Conservation (phyloP, 306 rosid species). For the Prunus mira region DNA sequence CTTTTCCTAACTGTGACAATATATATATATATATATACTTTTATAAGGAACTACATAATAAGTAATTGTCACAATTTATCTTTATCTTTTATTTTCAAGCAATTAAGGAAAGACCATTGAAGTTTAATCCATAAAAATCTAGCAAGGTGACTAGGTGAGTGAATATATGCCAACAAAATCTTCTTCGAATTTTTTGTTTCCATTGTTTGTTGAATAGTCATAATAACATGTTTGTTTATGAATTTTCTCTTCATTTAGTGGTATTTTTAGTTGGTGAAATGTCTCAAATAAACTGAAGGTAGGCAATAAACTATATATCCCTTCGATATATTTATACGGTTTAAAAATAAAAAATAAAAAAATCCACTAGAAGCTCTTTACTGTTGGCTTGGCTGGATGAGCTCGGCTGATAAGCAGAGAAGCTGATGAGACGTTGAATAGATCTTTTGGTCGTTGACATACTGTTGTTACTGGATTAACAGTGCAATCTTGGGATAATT, state of each 20-base stretch:
- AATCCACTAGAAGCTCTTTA: background rate
- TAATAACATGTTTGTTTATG: too few relatives aligned
- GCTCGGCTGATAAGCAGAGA: background rate
- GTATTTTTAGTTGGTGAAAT: too few relatives aligned
- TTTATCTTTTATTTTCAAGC: background rate
- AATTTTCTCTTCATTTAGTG: background rate
- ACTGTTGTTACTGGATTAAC: background rate
- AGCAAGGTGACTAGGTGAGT: background rate
- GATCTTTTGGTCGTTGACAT: conserved; percentile 3
- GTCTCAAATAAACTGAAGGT: too few relatives aligned
- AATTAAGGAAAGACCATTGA: background rate
- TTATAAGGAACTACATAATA: too few relatives aligned
- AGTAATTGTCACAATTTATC: too few relatives aligned
- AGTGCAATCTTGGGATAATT: background rate
- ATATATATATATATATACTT: too few relatives aligned
- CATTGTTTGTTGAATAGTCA: background rate
- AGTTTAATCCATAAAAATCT: background rate
- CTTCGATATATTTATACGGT: too few relatives aligned
- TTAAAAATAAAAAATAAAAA: too few relatives aligned
- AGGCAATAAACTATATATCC: too few relatives aligned
- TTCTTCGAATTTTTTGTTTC: background rate
- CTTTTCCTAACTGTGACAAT: fast-evolving
- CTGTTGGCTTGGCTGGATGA: background rate
- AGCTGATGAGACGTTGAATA: background rate
- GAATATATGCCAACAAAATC: background rate